Conservation (phyloP, 805 yeast species). For the Candida montana region DNA sequence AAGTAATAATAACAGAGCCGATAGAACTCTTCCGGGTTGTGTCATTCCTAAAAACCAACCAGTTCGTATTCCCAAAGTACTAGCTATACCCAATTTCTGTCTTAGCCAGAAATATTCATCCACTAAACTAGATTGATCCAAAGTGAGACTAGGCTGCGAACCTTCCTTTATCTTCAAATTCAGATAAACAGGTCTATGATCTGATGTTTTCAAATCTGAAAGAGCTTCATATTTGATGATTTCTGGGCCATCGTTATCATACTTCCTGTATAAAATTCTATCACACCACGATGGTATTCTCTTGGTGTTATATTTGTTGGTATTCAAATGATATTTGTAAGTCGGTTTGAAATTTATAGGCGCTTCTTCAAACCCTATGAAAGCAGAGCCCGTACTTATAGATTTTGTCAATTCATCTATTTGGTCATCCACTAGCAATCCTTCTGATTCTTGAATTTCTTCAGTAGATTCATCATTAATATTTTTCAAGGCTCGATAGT, state of each 20-base stretch:
- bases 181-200: slow-evolving; percentile 75
- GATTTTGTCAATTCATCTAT: slow-evolving; percentile 31
- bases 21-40: background rate
- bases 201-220: slow-evolving; percentile 49
- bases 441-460: slow-evolving; percentile 13
- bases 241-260: slow-evolving; percentile 25
- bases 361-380: slow-evolving; percentile 64
- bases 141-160: background rate
- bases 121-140: background rate
- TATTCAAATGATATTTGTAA: slow-evolving; percentile 56
- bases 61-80: background rate
- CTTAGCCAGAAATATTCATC: background rate
- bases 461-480: background rate
- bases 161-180: slow-evolving; percentile 24
- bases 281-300: slow-evolving; percentile 91
- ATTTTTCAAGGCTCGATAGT: slow-evolving; percentile 51
- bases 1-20: background rate
- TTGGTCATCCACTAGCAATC: slow-evolving; percentile 22
- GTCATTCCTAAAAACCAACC: background rate
- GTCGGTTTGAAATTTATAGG: slow-evolving; percentile 71
- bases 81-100: background rate
- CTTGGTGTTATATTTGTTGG: slow-evolving; percentile 45
- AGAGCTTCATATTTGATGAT: slow-evolving; percentile 46
- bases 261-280: slow-evolving; percentile 57
- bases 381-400: slow-evolving; percentile 36